phyloP scores from a whole-genome alignment of 495 filamentous ascomycete species.

The Penicillium salamii region DNA sequence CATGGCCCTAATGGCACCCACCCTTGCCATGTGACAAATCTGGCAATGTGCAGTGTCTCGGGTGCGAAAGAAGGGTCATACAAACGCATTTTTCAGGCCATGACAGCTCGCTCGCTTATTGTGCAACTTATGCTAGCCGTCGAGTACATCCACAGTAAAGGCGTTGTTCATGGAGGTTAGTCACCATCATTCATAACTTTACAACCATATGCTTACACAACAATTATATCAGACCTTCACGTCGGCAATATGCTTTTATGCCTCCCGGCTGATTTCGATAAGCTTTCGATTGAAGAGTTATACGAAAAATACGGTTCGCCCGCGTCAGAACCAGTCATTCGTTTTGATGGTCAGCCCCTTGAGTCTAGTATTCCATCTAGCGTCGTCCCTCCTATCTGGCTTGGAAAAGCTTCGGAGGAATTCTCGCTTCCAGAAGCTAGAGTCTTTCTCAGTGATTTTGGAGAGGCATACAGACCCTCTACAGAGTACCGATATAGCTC shows the following conservation, averaged over 20 bases:
- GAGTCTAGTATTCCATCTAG: slow-evolving; percentile 14
- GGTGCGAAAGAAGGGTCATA: slow-evolving; percentile 23
- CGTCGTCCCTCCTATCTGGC: slow-evolving; percentile 15
- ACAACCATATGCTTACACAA: not conserved
- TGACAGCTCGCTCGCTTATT: slow-evolving; percentile 34
- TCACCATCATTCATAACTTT: not conserved
- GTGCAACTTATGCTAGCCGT: slow-evolving; percentile 35
- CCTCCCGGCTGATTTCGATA: slow-evolving; percentile 18
- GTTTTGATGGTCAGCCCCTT: slow-evolving; percentile 18
- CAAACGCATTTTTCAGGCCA: slow-evolving; percentile 23
- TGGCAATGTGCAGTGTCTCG: slow-evolving; percentile 18
- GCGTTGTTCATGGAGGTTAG: slow-evolving; percentile 22
- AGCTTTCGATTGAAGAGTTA: slow-evolving; percentile 27
- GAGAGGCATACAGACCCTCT: slow-evolving; percentile 25
- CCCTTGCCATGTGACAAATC: slow-evolving; percentile 33
- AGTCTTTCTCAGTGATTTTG: slow-evolving; percentile 33
- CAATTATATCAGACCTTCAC: slow-evolving; percentile 18
- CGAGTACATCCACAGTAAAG: slow-evolving; percentile 22
- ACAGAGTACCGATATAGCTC: slow-evolving; percentile 16
- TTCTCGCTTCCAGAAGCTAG: slow-evolving; percentile 17
- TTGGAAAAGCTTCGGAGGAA: slow-evolving; percentile 18
- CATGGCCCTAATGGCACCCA: slow-evolving; percentile 42
- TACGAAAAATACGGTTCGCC: slow-evolving; percentile 31
- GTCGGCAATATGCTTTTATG: slow-evolving; percentile 26
- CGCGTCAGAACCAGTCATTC: slow-evolving; percentile 14